These are phyloP conservation scores for Kuraishia molischiana DNA, from an alignment of 805 yeast genomes.

Conservation along the genomic window DNA sequence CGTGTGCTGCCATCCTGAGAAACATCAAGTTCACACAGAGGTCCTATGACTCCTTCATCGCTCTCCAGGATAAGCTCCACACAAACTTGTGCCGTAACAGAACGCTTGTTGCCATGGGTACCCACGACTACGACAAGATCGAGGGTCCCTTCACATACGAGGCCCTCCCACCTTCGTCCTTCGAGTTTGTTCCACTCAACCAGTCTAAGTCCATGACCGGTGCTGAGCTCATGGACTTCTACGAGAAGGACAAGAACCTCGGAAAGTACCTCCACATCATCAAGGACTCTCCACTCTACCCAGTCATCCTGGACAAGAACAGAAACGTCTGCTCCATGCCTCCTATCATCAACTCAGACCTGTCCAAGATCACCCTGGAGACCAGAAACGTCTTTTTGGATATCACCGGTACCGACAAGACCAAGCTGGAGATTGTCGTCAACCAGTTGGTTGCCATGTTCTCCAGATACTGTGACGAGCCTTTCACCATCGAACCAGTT, in stretches of 20 bases:
- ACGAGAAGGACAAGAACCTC: constrained; percentile 82
- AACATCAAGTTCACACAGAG: constrained; percentile 74
- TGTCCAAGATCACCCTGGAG: constrained; percentile 74
- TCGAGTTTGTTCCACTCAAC: constrained; percentile 68
- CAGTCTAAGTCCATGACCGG: constrained; percentile 68
- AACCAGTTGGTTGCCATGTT: constrained; percentile 95
- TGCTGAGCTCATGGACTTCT: constrained; percentile 73
- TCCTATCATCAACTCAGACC: constrained; percentile 91
- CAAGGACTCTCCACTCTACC: constrained; percentile 80
- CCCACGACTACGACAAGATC: constrained; percentile 84
- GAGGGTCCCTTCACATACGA: constrained; percentile 80
- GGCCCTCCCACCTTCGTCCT: constrained; percentile 70
- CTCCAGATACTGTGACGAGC: constrained; percentile 71
- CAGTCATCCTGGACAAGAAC: constrained; percentile 75
- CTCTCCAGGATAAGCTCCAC: constrained; percentile 93
- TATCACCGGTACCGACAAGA: constrained; percentile 88
- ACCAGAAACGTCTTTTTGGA: constrained; percentile 89
- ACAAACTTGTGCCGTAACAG: constrained; percentile 94
- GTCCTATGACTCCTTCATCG: constrained; percentile 87
- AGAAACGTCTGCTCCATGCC: constrained; percentile 85
- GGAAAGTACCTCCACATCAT: constrained; percentile 85
- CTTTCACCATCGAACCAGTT: constrained; percentile 87
- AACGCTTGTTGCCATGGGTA: constrained; percentile 96
- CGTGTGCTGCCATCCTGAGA: constrained; percentile 90
- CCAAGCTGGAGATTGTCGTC: constrained; percentile 89